Evolutionary conservation across 106 monocot genomes (phyloP), one percentile per base, ranked within the genome.

Genomic region (Acanthochlamys bracteata): DNA sequence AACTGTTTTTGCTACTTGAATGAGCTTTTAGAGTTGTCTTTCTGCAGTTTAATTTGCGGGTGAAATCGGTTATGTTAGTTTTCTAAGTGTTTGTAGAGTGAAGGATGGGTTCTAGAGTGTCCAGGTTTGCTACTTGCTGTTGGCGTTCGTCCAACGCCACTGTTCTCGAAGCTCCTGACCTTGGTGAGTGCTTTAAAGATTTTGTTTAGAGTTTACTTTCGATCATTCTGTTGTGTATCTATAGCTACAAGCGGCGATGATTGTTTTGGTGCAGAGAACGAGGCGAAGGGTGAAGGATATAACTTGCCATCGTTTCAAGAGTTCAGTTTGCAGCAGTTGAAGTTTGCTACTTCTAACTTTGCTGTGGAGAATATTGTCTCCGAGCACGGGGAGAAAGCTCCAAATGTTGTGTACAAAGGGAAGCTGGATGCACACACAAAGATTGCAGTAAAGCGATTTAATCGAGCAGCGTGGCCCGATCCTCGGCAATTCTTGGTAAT

Each of bases 351-450:
- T 0, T 82, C 90, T 0, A 90, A 90, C 0, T 95, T 95, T 57
- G 82, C 86, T 0, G 47, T 24, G 14, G 95, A 90, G 73, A 95
- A 90, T 57, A 95, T 95, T 23, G 95, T 95, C 3, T 95, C 95
- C 4, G 95, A 95, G 76, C 90, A 87, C 4, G 90, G 90, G 21
- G 90, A 90, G 75, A 95, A 90, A 64, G 84, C 95, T 2, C 95
- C 95, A 4, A 95, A 95, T 76, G 82, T 95, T 46, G 95, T 95
- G 7, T 95, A 87, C 63, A 95, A 82, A 66, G 95, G 95, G 64
- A 95, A 90, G 73, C 65, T 95, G 24, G 90, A 95, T 69, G 87
- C 82, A 10, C 95, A 86, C 64, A 64, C 79, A 66, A 70, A 76
- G 68, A 78, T 95, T 55, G 95, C 90, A 0, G 90, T 95, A 7